Evolutionary conservation across 352 stramenopile genomes (phyloP).

Genomic region (Globisporangium irregulare): DNA sequence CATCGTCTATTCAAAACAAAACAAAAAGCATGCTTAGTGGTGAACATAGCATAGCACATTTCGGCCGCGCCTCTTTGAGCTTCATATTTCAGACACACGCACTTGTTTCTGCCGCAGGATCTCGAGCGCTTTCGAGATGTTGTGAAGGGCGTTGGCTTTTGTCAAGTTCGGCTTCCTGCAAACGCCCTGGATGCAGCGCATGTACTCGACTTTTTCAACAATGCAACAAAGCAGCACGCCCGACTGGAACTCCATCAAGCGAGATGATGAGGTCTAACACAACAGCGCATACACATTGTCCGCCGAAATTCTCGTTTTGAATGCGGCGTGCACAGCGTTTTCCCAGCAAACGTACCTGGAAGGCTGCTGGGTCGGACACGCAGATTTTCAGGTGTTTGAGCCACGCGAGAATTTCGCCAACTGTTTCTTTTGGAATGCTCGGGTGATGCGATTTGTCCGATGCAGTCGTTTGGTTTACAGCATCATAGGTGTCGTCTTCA

Average conservation of each 20-base stretch:
- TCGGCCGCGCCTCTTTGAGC: neutral
- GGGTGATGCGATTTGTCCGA: neutral
- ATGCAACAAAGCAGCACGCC: constrained; percentile 61
- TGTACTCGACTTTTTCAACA: constrained; percentile 64
- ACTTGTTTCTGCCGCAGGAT: constrained; percentile 71
- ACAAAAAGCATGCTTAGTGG: neutral
- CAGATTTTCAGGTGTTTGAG: constrained; percentile 35
- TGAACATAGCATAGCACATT: neutral
- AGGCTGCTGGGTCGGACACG: constrained; percentile 21
- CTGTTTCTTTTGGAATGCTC: constrained; percentile 4
- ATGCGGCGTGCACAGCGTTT: too few species aligned
- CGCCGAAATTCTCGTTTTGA: too few species aligned
- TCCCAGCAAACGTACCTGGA: constrained; percentile 26
- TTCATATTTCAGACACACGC: neutral
- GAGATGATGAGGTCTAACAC: constrained; percentile 24
- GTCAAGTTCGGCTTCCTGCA: constrained; percentile 27
- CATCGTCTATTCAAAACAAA: constrained; percentile 33
- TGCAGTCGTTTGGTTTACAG: neutral
- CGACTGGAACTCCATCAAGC: constrained; percentile 53
- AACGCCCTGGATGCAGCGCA: constrained; percentile 59
- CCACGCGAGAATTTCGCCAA: constrained; percentile 33
- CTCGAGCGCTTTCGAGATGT: constrained; percentile 61
- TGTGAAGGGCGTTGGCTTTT: constrained; percentile 65
- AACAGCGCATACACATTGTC: neutral
- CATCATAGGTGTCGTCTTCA: too few species aligned